Percentiles rank a stretch among this genome's conserved stretches.
Conservation (phyloP, 2,329 filamentous ascomycete genomes). For the Colletotrichum agaves region DNA sequence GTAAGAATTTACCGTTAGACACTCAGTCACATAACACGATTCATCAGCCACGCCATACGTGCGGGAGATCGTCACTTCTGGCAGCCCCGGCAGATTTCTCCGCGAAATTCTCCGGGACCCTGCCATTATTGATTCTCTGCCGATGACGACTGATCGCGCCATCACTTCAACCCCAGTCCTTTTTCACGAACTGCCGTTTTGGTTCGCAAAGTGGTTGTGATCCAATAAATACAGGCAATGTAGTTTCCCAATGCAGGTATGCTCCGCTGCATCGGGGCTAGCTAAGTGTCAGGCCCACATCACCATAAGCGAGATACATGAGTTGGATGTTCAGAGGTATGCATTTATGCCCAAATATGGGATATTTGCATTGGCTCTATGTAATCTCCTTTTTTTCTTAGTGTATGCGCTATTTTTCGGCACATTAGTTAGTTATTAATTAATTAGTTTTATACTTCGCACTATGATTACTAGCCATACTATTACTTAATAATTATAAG, state of each 20-base stretch:
- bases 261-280: conserved; percentile 14
- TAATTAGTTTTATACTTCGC: too few relatives aligned
- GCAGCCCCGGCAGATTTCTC: conserved; percentile 16
- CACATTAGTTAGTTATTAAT: too few relatives aligned
- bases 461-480: too few relatives aligned
- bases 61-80: conserved; percentile 19
- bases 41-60: conserved; percentile 1
- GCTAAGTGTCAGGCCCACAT: too few relatives aligned
- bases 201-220: neutral
- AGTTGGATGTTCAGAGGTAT: too few relatives aligned
- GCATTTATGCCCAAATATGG: too few relatives aligned
- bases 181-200: conserved; percentile 4
- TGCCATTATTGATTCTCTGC: conserved; percentile 18
- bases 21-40: neutral
- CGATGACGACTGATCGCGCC: conserved; percentile 36
- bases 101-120: conserved; percentile 36
- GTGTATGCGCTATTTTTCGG: too few relatives aligned
- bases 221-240: conserved; percentile 1
- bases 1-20: too few relatives aligned
- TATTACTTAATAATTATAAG: too few relatives aligned
- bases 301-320: too few relatives aligned
- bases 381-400: too few relatives aligned
- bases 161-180: conserved; percentile 20
- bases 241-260: conserved; percentile 9
- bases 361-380: too few relatives aligned